Conservation (phyloP, 2,329 filamentous ascomycete species). For the Fusarium sterilihyphosum region DNA sequence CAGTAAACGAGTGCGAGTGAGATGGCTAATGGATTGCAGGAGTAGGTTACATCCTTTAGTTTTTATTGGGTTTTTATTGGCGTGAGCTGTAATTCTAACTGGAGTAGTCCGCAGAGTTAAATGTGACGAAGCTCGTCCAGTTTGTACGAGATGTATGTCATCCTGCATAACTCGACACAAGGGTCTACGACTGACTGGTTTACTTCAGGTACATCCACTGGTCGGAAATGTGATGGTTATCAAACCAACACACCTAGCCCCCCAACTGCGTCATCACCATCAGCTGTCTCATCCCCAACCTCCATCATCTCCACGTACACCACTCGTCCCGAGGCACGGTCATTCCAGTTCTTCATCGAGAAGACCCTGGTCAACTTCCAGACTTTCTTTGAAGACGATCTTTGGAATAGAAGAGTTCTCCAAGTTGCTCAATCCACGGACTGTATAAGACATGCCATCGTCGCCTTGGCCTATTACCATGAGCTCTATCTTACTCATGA, state of each 20-base stretch:
- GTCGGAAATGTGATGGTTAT: slow-evolving; percentile 25
- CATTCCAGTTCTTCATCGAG: slow-evolving; percentile 21
- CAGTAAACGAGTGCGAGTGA: accelerated
- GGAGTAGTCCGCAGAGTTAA: slow-evolving; percentile 14
- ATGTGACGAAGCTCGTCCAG: slow-evolving; percentile 15
- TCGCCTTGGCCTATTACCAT: slow-evolving; percentile 17
- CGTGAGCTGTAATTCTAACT: not conserved
- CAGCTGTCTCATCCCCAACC: not conserved
- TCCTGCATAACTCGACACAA: not conserved
- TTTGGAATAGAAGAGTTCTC: slow-evolving; percentile 16
- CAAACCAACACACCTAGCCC: not conserved
- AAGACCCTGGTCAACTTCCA: slow-evolving; percentile 24
- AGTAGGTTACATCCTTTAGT: not conserved
- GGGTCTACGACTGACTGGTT: not conserved
- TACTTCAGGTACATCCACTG: slow-evolving; percentile 11
- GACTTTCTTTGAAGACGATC: slow-evolving; percentile 17
- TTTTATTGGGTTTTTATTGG: too few species aligned
- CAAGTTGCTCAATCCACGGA: slow-evolving; percentile 9
- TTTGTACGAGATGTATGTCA: slow-evolving; percentile 10
- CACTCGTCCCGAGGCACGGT: not conserved
- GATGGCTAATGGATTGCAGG: not conserved
- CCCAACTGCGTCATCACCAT: not conserved
- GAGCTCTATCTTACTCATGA: slow-evolving; percentile 2
- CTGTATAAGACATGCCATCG: slow-evolving; percentile 7
- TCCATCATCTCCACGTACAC: not conserved